Evolutionary conservation across 2,329 filamentous ascomycete genomes (phyloP), one percentile per base, ranked within the genome.

Genomic region (Huntiella omanensis): DNA sequence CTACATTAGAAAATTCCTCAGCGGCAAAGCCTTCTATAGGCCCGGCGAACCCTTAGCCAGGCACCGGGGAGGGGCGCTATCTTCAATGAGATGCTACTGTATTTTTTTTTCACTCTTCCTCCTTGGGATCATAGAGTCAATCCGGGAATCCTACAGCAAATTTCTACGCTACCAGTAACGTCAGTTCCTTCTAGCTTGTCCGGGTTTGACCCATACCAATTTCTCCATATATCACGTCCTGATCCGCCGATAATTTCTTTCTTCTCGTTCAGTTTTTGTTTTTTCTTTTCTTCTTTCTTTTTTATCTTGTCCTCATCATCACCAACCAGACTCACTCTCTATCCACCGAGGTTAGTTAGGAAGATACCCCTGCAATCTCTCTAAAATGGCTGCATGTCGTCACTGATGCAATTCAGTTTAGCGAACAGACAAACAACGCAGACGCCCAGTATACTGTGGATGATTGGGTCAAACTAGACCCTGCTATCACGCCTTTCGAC

Each of bases 161-260:
- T 42, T 42, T 42, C 19, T 42, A 28, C 40, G 33, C 22, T 42
- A 42, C 33, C 40, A 33, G 40, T 42, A 32, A 28, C 40, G 40
- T 42, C 40, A 42, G 40, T 42, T 42, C 40, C 40, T 32, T 42
- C 22, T 28, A 7, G 6, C 22, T 28, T 28, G 22, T 28, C 22
- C 22, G 22, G 22, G 13, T 13, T 42, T 12, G 40, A n/a, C 17
- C 3, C 34, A n/a, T 15, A 36, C 34, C 34, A 28, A 13, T 15
- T 12, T 42, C 17, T 17, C n/a, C 33, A n/a, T 42, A 42, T 42
- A 32, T 32, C 40, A 42, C 33, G n/a, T 42, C 22, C 17, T 42
- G 11, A 5, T 12, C 40, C 17, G 19, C 17, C 4, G 15, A 8
- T 15, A 42, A 16, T 12, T 42, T 33, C n/a, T 10, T 32, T 32